A percentile compares a stretch with the other conserved stretches of the same genome.
Conservation (phyloP, 2,329 filamentous ascomycete genomes). For the Drechslerella dactyloides region DNA sequence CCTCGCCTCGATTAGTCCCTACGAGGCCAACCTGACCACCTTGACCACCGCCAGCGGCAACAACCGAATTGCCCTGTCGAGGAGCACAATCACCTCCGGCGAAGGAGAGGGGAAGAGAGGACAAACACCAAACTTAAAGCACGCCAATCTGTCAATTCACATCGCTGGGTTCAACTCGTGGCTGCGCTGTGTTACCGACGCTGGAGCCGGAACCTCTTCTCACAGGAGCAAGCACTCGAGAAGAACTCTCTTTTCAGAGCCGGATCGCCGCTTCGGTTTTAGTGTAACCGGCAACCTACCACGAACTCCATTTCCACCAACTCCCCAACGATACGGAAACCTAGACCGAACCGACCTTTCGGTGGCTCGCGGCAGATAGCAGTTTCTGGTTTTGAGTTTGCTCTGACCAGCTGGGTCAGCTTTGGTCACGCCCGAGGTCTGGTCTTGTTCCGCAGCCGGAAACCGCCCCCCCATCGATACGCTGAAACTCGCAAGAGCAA, state of each 20-base stretch:
- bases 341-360: slow-evolving; percentile 24
- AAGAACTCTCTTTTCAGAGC: slow-evolving; percentile 26
- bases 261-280: slow-evolving; percentile 45
- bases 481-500: slow-evolving; percentile 43
- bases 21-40: slow-evolving; percentile 13
- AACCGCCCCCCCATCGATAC: slow-evolving; percentile 33
- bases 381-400: slow-evolving; percentile 21
- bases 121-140: slow-evolving; percentile 16
- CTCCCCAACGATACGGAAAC: slow-evolving; percentile 43
- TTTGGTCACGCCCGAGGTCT: slow-evolving; percentile 16
- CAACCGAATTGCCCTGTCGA: slow-evolving; percentile 43
- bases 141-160: slow-evolving; percentile 40
- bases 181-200: slow-evolving; percentile 35
- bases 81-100: slow-evolving; percentile 2
- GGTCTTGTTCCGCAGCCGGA: slow-evolving; percentile 12
- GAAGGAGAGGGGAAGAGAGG: slow-evolving; percentile 12
- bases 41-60: slow-evolving; percentile 33
- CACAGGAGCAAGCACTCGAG: slow-evolving; percentile 29
- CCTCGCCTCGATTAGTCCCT: slow-evolving; percentile 15
- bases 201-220: slow-evolving; percentile 14
- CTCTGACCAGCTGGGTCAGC: slow-evolving; percentile 6
- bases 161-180: slow-evolving; percentile 33
- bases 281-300: slow-evolving; percentile 38
- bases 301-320: slow-evolving; percentile 23
- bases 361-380: slow-evolving; percentile 29